These are phyloP conservation scores for Leccinum arenicola DNA, from an alignment of 768 basidiomycete genomes.

Conservation along the genomic window DNA sequence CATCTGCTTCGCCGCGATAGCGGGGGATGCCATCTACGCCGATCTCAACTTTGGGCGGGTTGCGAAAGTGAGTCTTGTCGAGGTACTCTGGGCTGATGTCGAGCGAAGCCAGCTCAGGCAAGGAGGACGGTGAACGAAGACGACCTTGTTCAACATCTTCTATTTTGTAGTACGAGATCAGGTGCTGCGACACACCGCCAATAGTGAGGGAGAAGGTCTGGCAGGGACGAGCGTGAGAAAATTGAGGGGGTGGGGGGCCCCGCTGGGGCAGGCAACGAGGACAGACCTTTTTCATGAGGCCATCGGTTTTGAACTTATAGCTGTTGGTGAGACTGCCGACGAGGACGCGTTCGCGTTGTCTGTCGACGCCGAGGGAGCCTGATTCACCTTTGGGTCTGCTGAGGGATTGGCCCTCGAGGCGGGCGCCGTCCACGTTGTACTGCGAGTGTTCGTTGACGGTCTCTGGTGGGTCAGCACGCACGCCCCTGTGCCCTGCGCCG, in stretches of 20 bases:
- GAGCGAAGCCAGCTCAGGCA: conserved; percentile 82
- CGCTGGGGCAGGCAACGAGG: conserved; percentile 5
- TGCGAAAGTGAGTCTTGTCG: conserved; percentile 87
- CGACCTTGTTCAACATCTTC: conserved; percentile 89
- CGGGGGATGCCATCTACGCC: conserved; percentile 79
- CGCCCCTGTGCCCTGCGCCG: conserved; percentile 59
- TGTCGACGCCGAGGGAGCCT: conserved; percentile 51
- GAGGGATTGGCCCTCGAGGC: conserved; percentile 43
- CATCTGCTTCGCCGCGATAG: conserved; percentile 84
- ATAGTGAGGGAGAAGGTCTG: conserved; percentile 93
- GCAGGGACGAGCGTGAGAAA: conserved; percentile 29
- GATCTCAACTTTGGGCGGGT: conserved; percentile 84
- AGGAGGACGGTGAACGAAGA: conserved; percentile 81
- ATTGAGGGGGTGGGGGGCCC: neutral
- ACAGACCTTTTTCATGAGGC: conserved; percentile 95
- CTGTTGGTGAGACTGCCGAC: conserved; percentile 91
- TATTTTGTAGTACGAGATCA: conserved; percentile 93
- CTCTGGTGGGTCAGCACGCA: conserved; percentile 41
- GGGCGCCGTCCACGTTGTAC: conserved; percentile 34
- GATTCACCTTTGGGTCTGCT: conserved; percentile 63
- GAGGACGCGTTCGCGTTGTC: conserved; percentile 74
- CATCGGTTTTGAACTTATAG: conserved; percentile 89
- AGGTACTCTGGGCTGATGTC: conserved; percentile 88
- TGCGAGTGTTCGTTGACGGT: conserved; percentile 39
- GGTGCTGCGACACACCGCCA: conserved; percentile 81